phyloP scores from a whole-genome alignment of 768 basidiomycete species.

The Lactarius quietus region DNA sequence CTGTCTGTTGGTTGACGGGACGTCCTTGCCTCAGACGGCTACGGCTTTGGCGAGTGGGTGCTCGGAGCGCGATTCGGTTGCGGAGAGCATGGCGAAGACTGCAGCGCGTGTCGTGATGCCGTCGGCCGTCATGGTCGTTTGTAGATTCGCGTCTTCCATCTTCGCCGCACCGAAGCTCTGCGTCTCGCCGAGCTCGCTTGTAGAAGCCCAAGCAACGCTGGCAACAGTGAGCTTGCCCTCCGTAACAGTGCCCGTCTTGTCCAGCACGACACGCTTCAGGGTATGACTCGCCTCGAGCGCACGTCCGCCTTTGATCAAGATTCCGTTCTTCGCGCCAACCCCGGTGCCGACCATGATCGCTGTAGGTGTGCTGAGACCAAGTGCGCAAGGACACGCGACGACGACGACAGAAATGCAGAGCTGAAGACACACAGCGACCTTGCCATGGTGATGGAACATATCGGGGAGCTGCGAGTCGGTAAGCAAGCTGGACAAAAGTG shows the following conservation, averaged over 20 bases:
- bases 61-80: slow-evolving; percentile 88
- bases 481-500: slow-evolving; percentile 61
- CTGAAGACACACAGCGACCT: slow-evolving; percentile 88
- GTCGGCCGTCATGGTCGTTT: slow-evolving; percentile 47
- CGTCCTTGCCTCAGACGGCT: slow-evolving; percentile 71
- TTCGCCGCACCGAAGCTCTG: slow-evolving; percentile 16
- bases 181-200: slow-evolving; percentile 32
- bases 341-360: slow-evolving; percentile 99
- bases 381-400: slow-evolving; percentile 96
- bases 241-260: slow-evolving; percentile 99
- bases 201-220: slow-evolving; percentile 69
- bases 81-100: slow-evolving; percentile 77
- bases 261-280: slow-evolving; percentile 79
- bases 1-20: slow-evolving; percentile 46
- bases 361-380: slow-evolving; percentile 94
- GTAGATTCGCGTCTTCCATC: slow-evolving; percentile 27
- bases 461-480: slow-evolving; percentile 60
- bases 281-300: slow-evolving; percentile 88
- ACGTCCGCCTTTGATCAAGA: slow-evolving; percentile 95
- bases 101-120: slow-evolving; percentile 55
- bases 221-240: slow-evolving; percentile 87
- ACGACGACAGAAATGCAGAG: slow-evolving; percentile 98
- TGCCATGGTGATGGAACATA: slow-evolving; percentile 85
- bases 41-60: slow-evolving; percentile 96
- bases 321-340: slow-evolving; percentile 94